Base-by-base conservation (phyloP, 352 stramenopile species). In the Elongisporangium undulatum region DNA sequence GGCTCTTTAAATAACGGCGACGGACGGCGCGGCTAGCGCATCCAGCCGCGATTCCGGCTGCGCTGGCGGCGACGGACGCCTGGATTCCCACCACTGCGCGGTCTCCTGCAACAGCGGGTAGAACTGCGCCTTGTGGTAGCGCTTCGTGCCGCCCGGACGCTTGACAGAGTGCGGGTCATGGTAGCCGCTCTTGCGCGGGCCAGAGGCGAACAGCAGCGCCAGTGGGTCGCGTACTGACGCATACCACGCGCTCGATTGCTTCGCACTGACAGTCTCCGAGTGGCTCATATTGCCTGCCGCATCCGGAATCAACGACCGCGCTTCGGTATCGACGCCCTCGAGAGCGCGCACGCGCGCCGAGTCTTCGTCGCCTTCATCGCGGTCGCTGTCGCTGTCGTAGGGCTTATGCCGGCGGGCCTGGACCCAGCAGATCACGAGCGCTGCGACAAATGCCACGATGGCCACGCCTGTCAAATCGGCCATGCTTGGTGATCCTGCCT, bases 101-200 rank as follows among this genome's bases (percentile, higher is more conserved):
- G 79, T 85, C 58, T 89, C 76, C 15, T 85, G 68, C 13, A 89
- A 68, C 49, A 86, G 51, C n/a, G 76, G 79, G 41, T 82, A 85
- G 53, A 89, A 89, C 52, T 77, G 78, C 21, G 76, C 70, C 61
- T 79, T 73, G 62, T 85, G 76, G 26, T 10, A 62, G 55, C 13
- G 65, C 65, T 58, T 66, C 55, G 15, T 53, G 7, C 7, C 48
- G 12, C 49, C 64, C 61, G 21, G 45, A 51, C 62, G 59, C 66
- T 41, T 62, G 66, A 21, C 56, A 45, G 19, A 73, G 29, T 41
- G 29, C 29, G 29, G 29, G 9, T 41, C 29, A 9, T 41, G 29
- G 29, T 41, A 41, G 29, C 29, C 29, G 29, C 8, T 41, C 29
- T 41, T 41, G 29, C 29, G 29, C 2, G 29, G 29, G 13, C 29